Evolutionary conservation across 2,329 filamentous ascomycete genomes (phyloP).

Genomic region (Aspergillus sp.): DNA sequence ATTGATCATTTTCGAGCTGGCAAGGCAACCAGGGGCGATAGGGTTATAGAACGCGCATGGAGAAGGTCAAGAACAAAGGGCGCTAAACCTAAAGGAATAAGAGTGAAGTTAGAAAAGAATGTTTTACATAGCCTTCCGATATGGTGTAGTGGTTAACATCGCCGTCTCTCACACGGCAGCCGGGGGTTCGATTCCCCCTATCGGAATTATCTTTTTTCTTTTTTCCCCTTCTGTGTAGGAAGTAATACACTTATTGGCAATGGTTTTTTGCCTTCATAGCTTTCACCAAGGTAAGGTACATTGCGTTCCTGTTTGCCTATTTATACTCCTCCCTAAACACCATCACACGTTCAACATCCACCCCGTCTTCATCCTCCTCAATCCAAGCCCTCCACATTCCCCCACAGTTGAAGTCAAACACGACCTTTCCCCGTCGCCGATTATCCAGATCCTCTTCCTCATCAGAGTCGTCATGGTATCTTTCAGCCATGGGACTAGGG

Average conservation of each 20-base stretch:
- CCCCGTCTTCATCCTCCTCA: slow-evolving; percentile 30
- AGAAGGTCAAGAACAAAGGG: too few species aligned
- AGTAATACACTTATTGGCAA: too few species aligned
- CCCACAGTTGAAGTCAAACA: slow-evolving; percentile 75
- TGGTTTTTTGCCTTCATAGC: background rate
- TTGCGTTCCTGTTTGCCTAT: background rate
- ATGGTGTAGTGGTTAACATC: slow-evolving; percentile 6
- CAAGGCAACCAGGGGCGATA: too few species aligned
- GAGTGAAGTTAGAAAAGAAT: too few species aligned
- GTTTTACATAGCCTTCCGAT: background rate
- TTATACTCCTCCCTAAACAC: slow-evolving; percentile 36
- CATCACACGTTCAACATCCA: slow-evolving; percentile 34
- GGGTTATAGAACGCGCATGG: too few species aligned
- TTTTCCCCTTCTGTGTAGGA: background rate
- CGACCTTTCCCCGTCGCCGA: slow-evolving; percentile 41
- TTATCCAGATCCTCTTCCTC: slow-evolving; percentile 34
- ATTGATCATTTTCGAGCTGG: too few species aligned
- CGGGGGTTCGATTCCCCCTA: slow-evolving; percentile 6
- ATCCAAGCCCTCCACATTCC: slow-evolving; percentile 79
- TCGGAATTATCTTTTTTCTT: background rate
- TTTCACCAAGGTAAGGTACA: background rate
- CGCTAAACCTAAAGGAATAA: too few species aligned
- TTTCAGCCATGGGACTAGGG: too few species aligned
- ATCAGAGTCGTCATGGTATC: slow-evolving; percentile 21
- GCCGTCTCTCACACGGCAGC: slow-evolving; percentile 6